These are phyloP conservation scores for Leishmania tarentolae DNA, from an alignment of 208 protist species.

Conservation along the genomic window DNA sequence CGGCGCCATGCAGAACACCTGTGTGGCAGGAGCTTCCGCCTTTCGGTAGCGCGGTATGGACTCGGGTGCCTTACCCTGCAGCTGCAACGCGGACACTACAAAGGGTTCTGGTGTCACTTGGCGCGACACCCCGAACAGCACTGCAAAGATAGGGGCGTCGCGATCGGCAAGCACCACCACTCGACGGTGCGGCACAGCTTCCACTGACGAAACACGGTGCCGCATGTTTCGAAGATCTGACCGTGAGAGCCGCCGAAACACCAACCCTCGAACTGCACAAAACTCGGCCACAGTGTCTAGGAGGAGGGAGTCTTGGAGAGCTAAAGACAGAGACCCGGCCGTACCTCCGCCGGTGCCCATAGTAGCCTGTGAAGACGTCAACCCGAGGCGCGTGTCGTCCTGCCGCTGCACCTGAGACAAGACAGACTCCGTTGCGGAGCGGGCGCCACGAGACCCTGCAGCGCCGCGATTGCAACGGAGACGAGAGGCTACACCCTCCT, in stretches of 20 bases:
- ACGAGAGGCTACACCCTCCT: background rate
- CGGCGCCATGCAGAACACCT: constrained; percentile 31
- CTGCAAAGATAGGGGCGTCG: constrained; percentile 45
- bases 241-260: constrained; percentile 39
- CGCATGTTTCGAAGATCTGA: constrained; percentile 34
- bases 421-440: constrained; percentile 10
- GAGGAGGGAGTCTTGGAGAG: constrained; percentile 53
- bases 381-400: background rate
- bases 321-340: constrained; percentile 20
- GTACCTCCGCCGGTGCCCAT: constrained; percentile 12
- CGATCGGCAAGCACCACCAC: constrained; percentile 58
- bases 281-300: constrained; percentile 52
- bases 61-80: constrained; percentile 4
- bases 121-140: constrained; percentile 32
- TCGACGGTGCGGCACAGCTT: constrained; percentile 45
- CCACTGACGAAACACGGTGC: constrained; percentile 38
- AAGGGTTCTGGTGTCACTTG: constrained; percentile 20
- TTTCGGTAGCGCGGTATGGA: constrained; percentile 11
- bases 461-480: background rate
- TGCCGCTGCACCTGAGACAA: constrained; percentile 25
- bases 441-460: background rate
- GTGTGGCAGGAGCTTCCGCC: constrained; percentile 14
- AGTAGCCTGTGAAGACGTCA: constrained; percentile 20
- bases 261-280: constrained; percentile 36
- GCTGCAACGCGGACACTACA: constrained; percentile 16